A percentile compares a stretch with the other conserved stretches of the same genome.
Conservation (phyloP, 805 yeast species). For the Saccharomycopsis capsularis region DNA sequence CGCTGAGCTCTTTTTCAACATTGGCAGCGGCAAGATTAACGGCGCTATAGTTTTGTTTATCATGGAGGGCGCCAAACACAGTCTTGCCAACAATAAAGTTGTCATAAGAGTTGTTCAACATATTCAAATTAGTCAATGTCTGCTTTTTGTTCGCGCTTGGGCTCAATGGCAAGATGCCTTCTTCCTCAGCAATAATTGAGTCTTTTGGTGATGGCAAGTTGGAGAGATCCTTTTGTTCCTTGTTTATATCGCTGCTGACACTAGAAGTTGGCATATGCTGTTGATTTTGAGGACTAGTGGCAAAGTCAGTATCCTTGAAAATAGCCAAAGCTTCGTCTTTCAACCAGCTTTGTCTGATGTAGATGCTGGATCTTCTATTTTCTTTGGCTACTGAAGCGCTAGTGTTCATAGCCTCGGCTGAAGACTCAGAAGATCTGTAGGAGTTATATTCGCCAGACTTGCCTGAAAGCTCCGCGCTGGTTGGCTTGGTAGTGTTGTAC, state of each 20-base stretch:
- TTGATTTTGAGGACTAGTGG: no score
- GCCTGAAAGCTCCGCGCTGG: background rate
- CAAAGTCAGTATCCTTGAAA: slow-evolving; percentile 7
- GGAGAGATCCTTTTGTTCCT: background rate
- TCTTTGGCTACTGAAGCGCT: background rate
- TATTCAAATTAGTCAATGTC: background rate
- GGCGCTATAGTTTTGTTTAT: background rate
- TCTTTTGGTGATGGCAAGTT: background rate
- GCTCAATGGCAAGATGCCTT: slow-evolving; percentile 5
- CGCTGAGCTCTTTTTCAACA: background rate
- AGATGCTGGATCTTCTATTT: slow-evolving; percentile 17
- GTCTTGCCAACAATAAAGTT: slow-evolving; percentile 3
- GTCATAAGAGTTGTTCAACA: slow-evolving; percentile 6
- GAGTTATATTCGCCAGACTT: background rate
- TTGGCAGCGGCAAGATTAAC: background rate
- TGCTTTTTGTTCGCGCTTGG: background rate
- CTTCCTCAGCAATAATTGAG: background rate
- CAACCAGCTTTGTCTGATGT: slow-evolving; percentile 21
- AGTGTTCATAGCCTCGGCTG: background rate
- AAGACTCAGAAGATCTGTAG: no score
- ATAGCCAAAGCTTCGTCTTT: slow-evolving; percentile 21
- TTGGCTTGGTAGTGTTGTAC: slow-evolving; percentile 8
- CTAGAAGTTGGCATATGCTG: background rate
- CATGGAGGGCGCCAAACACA: background rate
- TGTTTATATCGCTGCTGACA: background rate